phyloP scores from a whole-genome alignment of 352 stramenopile genomes.

The Phytophthora nicotianae region DNA sequence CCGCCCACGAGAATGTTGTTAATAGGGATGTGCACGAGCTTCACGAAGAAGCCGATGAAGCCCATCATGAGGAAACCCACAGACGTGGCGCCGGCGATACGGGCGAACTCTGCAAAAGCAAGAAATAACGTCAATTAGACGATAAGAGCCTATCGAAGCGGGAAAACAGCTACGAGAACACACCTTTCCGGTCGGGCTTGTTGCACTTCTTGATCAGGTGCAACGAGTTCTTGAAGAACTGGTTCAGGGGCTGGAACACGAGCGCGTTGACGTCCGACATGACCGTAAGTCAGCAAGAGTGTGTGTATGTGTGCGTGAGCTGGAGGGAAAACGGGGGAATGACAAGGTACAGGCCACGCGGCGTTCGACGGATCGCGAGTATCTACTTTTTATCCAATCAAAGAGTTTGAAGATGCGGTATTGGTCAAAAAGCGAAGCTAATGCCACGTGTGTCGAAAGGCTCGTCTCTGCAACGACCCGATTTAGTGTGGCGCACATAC shows the following conservation, averaged over 20 bases:
- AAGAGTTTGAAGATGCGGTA: neutral
- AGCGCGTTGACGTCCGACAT: slow-evolving; percentile 92
- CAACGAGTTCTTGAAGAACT: slow-evolving; percentile 98
- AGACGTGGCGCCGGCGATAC: slow-evolving; percentile 94
- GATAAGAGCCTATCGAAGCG: neutral
- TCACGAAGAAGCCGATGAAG: slow-evolving; percentile 99
- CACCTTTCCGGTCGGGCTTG: slow-evolving; percentile 98
- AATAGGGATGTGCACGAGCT: slow-evolving; percentile 99
- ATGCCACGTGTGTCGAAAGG: slow-evolving; percentile 22
- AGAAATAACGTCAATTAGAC: slow-evolving; percentile 7
- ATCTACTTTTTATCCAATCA: slow-evolving; percentile 25
- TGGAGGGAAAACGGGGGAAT: slow-evolving; percentile 30
- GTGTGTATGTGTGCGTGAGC: neutral
- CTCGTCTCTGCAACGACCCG: neutral
- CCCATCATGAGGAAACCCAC: slow-evolving; percentile 99
- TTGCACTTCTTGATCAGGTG: slow-evolving; percentile 99
- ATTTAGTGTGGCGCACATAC: slow-evolving; percentile 5
- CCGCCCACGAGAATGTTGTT: slow-evolving; percentile 99
- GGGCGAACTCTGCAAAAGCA: slow-evolving; percentile 90
- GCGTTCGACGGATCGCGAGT: slow-evolving; percentile 28
- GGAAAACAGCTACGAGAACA: slow-evolving; percentile 13
- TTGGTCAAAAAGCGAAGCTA: slow-evolving; percentile 18
- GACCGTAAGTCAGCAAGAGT: neutral
- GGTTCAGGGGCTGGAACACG: slow-evolving; percentile 95
- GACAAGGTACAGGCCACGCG: slow-evolving; percentile 25